phyloP scores from a whole-genome alignment of 768 basidiomycete genomes.

The Chalciporus pseudorubinellus region DNA sequence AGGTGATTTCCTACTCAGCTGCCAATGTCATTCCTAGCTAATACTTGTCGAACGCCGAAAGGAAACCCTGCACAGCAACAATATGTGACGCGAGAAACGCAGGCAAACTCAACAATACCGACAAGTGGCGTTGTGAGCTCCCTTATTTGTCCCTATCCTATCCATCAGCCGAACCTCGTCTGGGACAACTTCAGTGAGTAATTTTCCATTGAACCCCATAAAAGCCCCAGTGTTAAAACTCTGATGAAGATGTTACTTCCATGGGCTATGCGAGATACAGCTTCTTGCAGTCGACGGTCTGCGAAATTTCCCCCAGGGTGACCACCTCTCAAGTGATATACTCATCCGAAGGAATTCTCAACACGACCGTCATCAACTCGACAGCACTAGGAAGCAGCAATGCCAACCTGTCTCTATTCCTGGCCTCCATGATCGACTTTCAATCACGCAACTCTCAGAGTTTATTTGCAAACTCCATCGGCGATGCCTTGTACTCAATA shows the following conservation, averaged over 20 bases:
- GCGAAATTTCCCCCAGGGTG: conserved; percentile 5
- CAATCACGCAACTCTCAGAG: conserved; percentile 13
- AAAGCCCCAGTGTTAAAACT: no score
- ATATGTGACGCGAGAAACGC: conserved; percentile 1
- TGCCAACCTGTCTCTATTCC: no score
- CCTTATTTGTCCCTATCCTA: conserved; percentile 9
- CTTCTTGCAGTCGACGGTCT: conserved; percentile 8
- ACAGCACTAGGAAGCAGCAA: conserved; percentile 1
- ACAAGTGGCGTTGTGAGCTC: conserved; percentile 2
- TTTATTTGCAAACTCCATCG: conserved; percentile 12
- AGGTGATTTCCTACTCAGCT: not conserved
- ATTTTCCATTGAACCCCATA: not conserved
- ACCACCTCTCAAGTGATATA: conserved; percentile 7
- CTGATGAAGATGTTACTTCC: conserved; percentile 1
- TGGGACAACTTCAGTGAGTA: conserved; percentile 2
- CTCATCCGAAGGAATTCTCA: not conserved
- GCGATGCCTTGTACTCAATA: conserved; percentile 19
- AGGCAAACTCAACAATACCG: not conserved
- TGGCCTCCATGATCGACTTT: no score
- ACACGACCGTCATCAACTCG: not conserved
- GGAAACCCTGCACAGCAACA: not conserved
- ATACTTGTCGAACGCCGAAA: not conserved
- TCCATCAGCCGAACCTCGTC: not conserved
- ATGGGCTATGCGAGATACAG: conserved; percentile 2
- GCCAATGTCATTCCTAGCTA: not conserved